A percentile compares a stretch with the other conserved stretches of the same genome.
phyloP scores from a whole-genome alignment of 371 early-diverging fungal genomes.

The Blastocladiella emersonii region DNA sequence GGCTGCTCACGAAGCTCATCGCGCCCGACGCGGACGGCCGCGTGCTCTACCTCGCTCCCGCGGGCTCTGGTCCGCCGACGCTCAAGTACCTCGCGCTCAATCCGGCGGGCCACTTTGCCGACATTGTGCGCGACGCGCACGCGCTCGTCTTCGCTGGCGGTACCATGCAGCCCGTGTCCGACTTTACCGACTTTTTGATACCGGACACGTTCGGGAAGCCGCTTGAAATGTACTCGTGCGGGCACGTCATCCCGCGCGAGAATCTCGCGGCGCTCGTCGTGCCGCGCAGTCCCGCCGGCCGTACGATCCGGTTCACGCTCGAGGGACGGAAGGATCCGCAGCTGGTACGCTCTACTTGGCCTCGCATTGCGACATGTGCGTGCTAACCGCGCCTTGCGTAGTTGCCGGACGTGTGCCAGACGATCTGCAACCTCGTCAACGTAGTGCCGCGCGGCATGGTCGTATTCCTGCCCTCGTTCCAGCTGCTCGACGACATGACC shows the following conservation, averaged over 20 bases:
- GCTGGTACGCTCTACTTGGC: conserved; percentile 20
- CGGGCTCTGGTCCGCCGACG: background rate
- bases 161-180: conserved; percentile 72
- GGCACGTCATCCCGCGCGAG: conserved; percentile 56
- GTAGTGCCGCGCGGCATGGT: conserved; percentile 89
- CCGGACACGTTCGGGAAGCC: conserved; percentile 26
- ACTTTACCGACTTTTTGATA: conserved; percentile 34
- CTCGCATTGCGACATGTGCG: background rate
- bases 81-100: conserved; percentile 57
- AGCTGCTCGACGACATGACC: conserved; percentile 56
- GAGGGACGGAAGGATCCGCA: conserved; percentile 39
- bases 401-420: conserved; percentile 57
- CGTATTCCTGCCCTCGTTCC: conserved; percentile 84
- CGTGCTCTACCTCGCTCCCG: conserved; percentile 25
- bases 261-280: conserved; percentile 49
- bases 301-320: conserved; percentile 49
- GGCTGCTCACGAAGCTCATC: conserved; percentile 42
- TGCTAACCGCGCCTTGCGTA: conserved; percentile 6
- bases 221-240: conserved; percentile 53
- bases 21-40: conserved; percentile 55
- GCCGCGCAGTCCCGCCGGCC: conserved; percentile 43
- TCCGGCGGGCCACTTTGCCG: conserved; percentile 67
- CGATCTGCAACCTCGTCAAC: conserved; percentile 55
- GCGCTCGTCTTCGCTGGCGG: conserved; percentile 89
- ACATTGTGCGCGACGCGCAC: conserved; percentile 61